Percentiles rank a stretch among this genome's conserved stretches.
Conservation (phyloP, 2,329 filamentous ascomycete species). For the Fusarium keratoplasticum region DNA sequence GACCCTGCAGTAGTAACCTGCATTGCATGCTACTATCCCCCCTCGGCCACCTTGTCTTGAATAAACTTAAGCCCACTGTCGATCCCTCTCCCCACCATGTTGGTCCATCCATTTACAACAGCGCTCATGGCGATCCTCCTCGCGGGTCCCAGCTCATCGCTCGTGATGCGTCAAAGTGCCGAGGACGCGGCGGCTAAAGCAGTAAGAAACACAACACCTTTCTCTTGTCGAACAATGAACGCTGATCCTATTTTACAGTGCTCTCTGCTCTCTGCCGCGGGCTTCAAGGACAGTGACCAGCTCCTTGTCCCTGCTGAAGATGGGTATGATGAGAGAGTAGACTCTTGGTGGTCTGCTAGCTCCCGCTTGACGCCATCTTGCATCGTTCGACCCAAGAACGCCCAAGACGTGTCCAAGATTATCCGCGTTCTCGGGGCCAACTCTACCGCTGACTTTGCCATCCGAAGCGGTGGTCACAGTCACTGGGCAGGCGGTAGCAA, state of each 20-base stretch:
- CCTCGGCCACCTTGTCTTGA: not conserved
- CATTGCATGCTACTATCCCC: not conserved
- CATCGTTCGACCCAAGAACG: slow-evolving; percentile 41
- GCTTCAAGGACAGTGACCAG: not conserved
- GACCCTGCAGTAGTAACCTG: not conserved
- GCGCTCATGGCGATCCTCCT: not conserved
- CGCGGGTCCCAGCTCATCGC: not conserved
- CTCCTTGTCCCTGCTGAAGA: not conserved
- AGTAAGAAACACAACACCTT: not conserved
- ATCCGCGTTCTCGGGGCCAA: slow-evolving; percentile 24
- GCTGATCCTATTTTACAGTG: not conserved
- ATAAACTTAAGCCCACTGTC: not conserved
- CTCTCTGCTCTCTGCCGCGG: not conserved
- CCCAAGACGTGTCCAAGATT: slow-evolving; percentile 41
- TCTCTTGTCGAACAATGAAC: not conserved
- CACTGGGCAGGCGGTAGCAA: slow-evolving; percentile 45
- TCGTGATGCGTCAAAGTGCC: not conserved
- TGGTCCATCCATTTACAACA: not conserved
- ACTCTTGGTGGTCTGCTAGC: slow-evolving; percentile 40
- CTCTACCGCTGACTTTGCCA: slow-evolving; percentile 41
- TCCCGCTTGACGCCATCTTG: slow-evolving; percentile 43
- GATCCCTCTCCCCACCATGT: not conserved
- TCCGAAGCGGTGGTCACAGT: slow-evolving; percentile 49
- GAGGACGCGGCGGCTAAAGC: not conserved
- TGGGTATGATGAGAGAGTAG: slow-evolving; percentile 9